Conservation (phyloP, 2,329 filamentous ascomycete species). For the Fusarium nurragi region DNA sequence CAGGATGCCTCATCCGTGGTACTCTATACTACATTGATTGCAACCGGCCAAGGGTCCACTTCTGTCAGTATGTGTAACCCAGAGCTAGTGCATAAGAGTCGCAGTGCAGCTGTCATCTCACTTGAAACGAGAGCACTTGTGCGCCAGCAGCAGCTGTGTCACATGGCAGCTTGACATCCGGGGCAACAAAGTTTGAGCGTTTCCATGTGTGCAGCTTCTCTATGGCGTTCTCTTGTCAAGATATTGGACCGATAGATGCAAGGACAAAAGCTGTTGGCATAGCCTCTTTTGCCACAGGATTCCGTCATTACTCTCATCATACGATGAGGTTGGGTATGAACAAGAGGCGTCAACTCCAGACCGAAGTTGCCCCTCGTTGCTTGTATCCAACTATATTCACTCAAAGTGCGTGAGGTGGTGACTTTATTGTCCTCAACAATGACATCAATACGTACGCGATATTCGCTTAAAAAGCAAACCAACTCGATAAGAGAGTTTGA, state of each 20-base stretch:
- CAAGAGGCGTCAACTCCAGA: neutral
- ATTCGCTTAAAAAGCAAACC: constrained; percentile 1
- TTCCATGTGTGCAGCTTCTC: neutral
- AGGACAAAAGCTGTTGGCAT: neutral
- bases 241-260: neutral
- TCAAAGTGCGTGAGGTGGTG: no score
- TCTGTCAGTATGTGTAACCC: neutral
- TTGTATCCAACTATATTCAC: no score
- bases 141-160: constrained; percentile 4
- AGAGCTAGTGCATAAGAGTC: constrained; percentile 1
- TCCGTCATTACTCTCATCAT: neutral
- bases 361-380: neutral
- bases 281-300: neutral
- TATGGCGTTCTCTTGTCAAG: neutral
- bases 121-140: constrained; percentile 20
- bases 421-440: neutral
- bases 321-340: neutral
- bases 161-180: neutral
- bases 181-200: constrained; percentile 15
- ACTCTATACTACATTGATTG: neutral
- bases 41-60: neutral
- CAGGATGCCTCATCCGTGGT: neutral
- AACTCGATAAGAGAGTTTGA: neutral
- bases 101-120: constrained; percentile 22
- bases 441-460: neutral